Percentiles rank a stretch among this genome's conserved stretches.
Evolutionary conservation across 495 filamentous ascomycete species (phyloP).

Genomic region (Hyaloscypha bicolor): DNA sequence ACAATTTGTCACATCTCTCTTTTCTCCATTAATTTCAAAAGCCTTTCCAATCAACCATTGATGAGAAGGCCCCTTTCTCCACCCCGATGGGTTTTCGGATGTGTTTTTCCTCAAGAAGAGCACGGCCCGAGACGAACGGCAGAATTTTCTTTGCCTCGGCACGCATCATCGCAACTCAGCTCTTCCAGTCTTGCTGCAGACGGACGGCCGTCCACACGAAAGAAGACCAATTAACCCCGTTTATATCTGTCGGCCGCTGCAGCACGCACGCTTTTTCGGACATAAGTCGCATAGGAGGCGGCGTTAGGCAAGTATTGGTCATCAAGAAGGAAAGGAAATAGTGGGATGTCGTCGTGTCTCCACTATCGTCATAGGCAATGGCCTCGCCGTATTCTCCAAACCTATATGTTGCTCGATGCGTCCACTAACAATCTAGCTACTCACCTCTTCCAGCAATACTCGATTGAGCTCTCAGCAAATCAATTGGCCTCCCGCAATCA

Average conservation of each 20-base stretch:
- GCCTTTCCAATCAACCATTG: background rate
- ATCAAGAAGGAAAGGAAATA: background rate
- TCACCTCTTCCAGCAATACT: background rate
- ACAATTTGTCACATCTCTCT: too few species aligned
- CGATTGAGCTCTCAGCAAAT: background rate
- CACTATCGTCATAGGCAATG: background rate
- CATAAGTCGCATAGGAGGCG: background rate
- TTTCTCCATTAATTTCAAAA: background rate
- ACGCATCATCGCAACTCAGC: background rate
- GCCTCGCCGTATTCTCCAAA: background rate
- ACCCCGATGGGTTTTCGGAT: background rate
- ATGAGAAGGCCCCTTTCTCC: background rate
- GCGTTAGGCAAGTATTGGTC: background rate
- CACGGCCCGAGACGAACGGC: background rate
- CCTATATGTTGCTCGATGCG: background rate
- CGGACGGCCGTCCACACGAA: background rate
- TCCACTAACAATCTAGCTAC: background rate
- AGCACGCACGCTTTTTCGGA: background rate
- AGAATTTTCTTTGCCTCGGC: background rate
- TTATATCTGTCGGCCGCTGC: background rate
- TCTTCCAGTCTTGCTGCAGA: constrained; percentile 16
- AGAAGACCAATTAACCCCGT: background rate
- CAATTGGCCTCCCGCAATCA: constrained; percentile 29
- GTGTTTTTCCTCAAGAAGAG: background rate
- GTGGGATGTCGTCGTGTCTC: background rate